phyloP scores from a whole-genome alignment of 257 asterid genomes.

The Petrea volubilis region DNA sequence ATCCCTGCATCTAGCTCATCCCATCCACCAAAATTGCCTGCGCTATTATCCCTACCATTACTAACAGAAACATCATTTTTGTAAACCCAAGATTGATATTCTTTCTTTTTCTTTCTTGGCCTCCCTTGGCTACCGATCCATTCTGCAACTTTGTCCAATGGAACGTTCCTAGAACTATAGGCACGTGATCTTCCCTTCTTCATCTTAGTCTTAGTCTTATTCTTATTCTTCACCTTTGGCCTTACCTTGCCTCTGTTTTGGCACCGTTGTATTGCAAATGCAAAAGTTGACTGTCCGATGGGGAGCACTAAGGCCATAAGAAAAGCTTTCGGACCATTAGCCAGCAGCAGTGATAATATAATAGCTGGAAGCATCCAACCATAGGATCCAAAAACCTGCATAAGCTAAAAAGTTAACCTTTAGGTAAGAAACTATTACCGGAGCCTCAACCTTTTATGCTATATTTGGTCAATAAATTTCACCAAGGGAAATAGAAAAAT shows the following conservation, averaged over 20 bases:
- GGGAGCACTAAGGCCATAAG: slow-evolving; percentile 72
- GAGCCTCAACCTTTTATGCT: background rate
- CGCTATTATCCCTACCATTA: slow-evolving; percentile 24
- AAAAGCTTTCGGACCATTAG: slow-evolving; percentile 79
- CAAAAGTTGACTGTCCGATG: slow-evolving; percentile 64
- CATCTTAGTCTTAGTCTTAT: slow-evolving; percentile 6
- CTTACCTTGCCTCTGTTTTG: slow-evolving; percentile 29
- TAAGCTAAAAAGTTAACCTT: slow-evolving; percentile 22
- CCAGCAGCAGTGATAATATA: slow-evolving; percentile 46
- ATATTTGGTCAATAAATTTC: too few relatives aligned
- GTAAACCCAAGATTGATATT: slow-evolving; percentile 51
- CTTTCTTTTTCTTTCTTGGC: slow-evolving; percentile 34
- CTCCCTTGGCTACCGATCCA: slow-evolving; percentile 18
- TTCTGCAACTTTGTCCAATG: slow-evolving; percentile 24
- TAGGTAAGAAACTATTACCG: slow-evolving; percentile 3
- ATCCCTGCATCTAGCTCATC: slow-evolving; percentile 54
- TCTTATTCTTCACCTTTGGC: slow-evolving; percentile 29
- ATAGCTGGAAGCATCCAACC: slow-evolving; percentile 73
- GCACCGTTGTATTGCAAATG: slow-evolving; percentile 55
- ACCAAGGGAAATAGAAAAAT: too few relatives aligned
- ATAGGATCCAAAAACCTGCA: slow-evolving; percentile 74
- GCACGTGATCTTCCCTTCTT: slow-evolving; percentile 36
- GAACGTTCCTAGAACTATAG: slow-evolving; percentile 36
- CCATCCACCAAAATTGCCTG: slow-evolving; percentile 70
- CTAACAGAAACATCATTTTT: slow-evolving; percentile 21